Conservation (phyloP, 2,329 filamentous ascomycete species). For the Arachnomyces sp. region DNA sequence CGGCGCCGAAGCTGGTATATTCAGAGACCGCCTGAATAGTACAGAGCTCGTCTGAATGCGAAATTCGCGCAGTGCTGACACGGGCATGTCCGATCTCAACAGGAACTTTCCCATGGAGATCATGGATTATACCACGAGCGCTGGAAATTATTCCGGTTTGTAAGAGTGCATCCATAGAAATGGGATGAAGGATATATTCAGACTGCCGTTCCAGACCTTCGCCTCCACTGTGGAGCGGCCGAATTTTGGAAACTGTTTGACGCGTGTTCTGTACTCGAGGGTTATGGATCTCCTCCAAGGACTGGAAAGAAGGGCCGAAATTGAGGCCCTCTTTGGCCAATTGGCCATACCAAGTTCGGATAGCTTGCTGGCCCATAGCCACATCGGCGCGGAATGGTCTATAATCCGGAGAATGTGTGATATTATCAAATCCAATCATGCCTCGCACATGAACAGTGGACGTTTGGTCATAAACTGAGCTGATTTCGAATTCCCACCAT, state of each 20-base stretch:
- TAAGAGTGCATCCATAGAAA: conserved; percentile 18
- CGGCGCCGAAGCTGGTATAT: conserved; percentile 13
- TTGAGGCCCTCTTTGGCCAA: conserved; percentile 9
- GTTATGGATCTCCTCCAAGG: conserved; percentile 7
- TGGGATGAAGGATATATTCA: conserved; percentile 23
- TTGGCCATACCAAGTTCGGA: conserved; percentile 9
- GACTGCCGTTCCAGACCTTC: conserved; percentile 14
- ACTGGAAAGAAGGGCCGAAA: conserved; percentile 9
- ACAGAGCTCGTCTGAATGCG: no score
- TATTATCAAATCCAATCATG: no score
- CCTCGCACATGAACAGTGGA: no score
- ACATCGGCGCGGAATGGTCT: no score
- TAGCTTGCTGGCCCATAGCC: no score
- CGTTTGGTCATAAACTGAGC: no score
- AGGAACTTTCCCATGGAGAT: conserved; percentile 11
- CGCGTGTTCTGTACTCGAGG: conserved; percentile 12
- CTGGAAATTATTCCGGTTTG: conserved; percentile 15
- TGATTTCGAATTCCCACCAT: no score
- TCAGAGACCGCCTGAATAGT: background rate
- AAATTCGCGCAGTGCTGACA: conserved; percentile 10
- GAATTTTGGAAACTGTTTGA: conserved; percentile 7
- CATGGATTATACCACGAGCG: conserved; percentile 10
- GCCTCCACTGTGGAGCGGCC: no score
- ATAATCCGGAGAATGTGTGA: no score
- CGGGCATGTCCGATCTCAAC: conserved; percentile 17